Conservation (phyloP, 2,329 filamentous ascomycete species). For the Bipolaris zeicola region DNA sequence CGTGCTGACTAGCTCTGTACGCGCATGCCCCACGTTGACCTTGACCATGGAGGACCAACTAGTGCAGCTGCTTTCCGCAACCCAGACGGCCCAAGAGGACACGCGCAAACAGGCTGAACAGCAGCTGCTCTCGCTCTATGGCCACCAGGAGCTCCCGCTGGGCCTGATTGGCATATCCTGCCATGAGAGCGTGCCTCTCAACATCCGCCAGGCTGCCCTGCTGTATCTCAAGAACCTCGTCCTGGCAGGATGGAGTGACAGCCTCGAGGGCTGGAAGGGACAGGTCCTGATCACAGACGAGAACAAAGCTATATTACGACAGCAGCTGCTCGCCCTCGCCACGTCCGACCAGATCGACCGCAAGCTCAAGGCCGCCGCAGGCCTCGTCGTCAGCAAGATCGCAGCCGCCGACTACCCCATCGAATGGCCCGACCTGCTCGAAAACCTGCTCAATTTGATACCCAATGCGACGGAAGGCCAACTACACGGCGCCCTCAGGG, state of each 20-base stretch:
- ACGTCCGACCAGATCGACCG: constrained; percentile 75
- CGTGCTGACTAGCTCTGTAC: constrained; percentile 35
- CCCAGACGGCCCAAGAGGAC: constrained; percentile 75
- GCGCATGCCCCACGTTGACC: constrained; percentile 30
- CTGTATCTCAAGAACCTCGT: constrained; percentile 83
- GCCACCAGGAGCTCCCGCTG: constrained; percentile 73
- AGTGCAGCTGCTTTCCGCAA: constrained; percentile 83
- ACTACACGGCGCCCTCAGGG: constrained; percentile 85
- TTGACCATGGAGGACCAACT: constrained; percentile 85
- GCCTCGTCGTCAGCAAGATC: constrained; percentile 90
- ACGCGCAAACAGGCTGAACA: constrained; percentile 86
- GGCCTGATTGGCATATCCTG: constrained; percentile 81
- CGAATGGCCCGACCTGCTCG: constrained; percentile 88
- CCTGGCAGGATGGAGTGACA: constrained; percentile 79
- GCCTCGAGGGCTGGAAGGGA: constrained; percentile 72
- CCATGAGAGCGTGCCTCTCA: constrained; percentile 72
- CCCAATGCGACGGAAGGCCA: constrained; percentile 76
- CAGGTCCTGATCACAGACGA: constrained; percentile 72
- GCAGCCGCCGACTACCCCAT: constrained; percentile 92
- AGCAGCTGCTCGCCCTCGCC: constrained; percentile 76
- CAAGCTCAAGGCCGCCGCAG: constrained; percentile 87
- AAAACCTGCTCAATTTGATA: constrained; percentile 77
- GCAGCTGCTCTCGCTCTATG: constrained; percentile 74
- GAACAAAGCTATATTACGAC: constrained; percentile 74
- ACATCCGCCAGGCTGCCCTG: constrained; percentile 82